Evolutionary conservation across 805 yeast genomes (phyloP).

Genomic region (Candida rishiriensis): DNA sequence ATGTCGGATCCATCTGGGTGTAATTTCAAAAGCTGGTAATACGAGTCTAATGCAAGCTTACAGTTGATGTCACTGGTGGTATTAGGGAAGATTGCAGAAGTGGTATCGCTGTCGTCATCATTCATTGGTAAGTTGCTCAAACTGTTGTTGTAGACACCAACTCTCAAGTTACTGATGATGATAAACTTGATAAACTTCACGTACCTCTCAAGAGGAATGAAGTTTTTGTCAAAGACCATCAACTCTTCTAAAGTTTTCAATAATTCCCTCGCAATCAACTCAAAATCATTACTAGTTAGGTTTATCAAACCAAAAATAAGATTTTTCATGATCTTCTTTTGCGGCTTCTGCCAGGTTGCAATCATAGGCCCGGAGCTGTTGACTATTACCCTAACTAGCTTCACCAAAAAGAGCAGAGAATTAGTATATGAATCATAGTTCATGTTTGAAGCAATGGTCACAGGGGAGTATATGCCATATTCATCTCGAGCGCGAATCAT

Average conservation of each 20-base stretch:
- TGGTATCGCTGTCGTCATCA: constrained; percentile 20
- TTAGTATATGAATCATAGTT: constrained; percentile 37
- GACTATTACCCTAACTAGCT: constrained; percentile 41
- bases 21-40: constrained; percentile 27
- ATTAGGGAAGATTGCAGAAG: constrained; percentile 27
- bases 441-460: constrained; percentile 45
- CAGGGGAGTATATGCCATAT: constrained; percentile 42
- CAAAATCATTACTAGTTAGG: constrained; percentile 29
- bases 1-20: constrained; percentile 8
- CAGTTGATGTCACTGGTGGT: constrained; percentile 28
- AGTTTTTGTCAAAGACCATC: constrained; percentile 39
- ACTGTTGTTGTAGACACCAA: constrained; percentile 26
- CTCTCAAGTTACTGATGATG: constrained; percentile 30
- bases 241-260: constrained; percentile 42
- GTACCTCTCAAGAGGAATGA: constrained; percentile 28
- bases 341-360: constrained; percentile 25
- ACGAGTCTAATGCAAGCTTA: constrained; percentile 25
- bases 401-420: constrained; percentile 40
- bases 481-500: constrained; percentile 40
- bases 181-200: constrained; percentile 29
- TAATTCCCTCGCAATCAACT: constrained; percentile 33
- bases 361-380: constrained; percentile 58
- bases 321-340: constrained; percentile 32
- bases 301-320: constrained; percentile 36
- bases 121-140: constrained; percentile 21